These are phyloP conservation scores for Plicaturopsis crispa DNA, from an alignment of 768 basidiomycete species.

Conservation along the genomic window DNA sequence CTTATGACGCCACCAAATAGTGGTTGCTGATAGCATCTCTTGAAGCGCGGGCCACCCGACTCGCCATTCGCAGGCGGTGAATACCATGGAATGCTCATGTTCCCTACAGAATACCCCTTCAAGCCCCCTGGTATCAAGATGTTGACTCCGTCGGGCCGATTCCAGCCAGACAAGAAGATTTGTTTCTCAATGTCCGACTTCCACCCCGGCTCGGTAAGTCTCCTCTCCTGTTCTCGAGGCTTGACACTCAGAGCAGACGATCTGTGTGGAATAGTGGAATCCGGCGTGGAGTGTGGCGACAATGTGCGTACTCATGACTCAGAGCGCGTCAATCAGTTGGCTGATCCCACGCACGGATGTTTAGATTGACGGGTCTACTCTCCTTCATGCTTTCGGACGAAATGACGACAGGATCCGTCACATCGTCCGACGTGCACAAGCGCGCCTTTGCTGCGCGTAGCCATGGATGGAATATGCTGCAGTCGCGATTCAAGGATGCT, in stretches of 20 bases:
- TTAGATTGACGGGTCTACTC: conserved; percentile 86
- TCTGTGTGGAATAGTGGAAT: conserved; percentile 64
- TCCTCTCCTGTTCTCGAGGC: conserved; percentile 1
- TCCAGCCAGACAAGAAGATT: conserved; percentile 90
- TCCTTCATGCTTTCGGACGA: conserved; percentile 96
- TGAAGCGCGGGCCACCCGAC: conserved; percentile 93
- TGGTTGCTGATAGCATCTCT: no score
- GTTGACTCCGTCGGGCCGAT: conserved; percentile 86
- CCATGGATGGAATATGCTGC: conserved; percentile 79
- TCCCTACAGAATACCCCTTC: conserved; percentile 93
- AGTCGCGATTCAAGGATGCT: conserved; percentile 77
- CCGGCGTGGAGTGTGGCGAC: conserved; percentile 94
- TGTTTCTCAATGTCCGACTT: conserved; percentile 99
- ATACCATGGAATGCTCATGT: conserved; percentile 87
- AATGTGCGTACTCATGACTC: conserved; percentile 49
- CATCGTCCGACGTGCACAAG: conserved; percentile 74
- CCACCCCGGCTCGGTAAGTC: conserved; percentile 78
- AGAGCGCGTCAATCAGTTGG: conserved; percentile 3
- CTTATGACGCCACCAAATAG: no score
- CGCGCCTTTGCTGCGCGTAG: conserved; percentile 66
- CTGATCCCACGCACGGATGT: conserved; percentile 4
- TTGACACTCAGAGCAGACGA: conserved; percentile 1
- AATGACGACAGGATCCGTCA: conserved; percentile 93
- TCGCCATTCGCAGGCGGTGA: conserved; percentile 89
- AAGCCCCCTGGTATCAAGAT: conserved; percentile 98